Evolutionary conservation across 768 basidiomycete species (phyloP), one percentile per base, ranked within the genome.

Genomic region (Collybiopsis luxurians): DNA sequence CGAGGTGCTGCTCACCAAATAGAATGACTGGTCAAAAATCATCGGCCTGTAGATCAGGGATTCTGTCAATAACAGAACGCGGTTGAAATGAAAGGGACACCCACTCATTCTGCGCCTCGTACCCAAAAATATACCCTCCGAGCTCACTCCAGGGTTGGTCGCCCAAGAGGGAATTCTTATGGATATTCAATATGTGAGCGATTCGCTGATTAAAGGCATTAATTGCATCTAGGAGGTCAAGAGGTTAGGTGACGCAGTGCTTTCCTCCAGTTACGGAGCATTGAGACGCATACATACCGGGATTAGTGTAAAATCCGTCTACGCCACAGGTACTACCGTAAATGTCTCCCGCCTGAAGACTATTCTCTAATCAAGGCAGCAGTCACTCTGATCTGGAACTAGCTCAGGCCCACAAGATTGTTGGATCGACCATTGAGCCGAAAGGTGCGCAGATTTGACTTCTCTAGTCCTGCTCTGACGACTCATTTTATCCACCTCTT

Each of bases 141-240:
- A 76, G 64, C 47, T 72, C 66, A 56, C 71, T 73, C 75, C 75
- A 75, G 3, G 73, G 71, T 53, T 65, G 63, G 46, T 67, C 61
- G 1, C 66, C 68, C 21, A 76, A 64, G 15, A 69, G 66, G 12
- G 63, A 59, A 61, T 75, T 73, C 49, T 68, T 66, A 60, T 76
- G 74, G 12, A 54, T 55, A 59, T 74, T 73, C 42, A 75, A 63
- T 53, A 75, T 66, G 60, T 75, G 68, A 23, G 61, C 62, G 30
- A 76, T 69, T 13, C 74, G 72, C 49, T 69, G 64, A 57, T 76
- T 73, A 60, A 76, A 67, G 42, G 55, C 57, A 38, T 67, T 61
- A 53, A 75, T 59, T 51, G 67, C 60, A 44, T 24, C 65, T 69
- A 66, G 19, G 58, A 19, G 55, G 26, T 64, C 59, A n/a, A n/a